Evolutionary conservation across 2,329 filamentous ascomycete genomes (phyloP).

Genomic region (Fusarium sp.): DNA sequence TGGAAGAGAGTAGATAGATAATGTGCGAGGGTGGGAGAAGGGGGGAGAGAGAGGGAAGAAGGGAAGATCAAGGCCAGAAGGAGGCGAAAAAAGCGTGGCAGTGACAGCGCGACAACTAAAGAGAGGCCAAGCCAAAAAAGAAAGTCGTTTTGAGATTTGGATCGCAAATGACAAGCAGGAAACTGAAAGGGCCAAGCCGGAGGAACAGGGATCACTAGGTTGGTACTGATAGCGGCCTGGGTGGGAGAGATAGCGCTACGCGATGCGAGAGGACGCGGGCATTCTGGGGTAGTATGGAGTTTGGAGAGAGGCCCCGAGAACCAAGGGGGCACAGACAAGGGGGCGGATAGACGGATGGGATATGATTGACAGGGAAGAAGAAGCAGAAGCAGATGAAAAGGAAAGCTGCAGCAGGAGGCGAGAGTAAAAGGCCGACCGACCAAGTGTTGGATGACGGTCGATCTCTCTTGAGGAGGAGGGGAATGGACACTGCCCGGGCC

Average conservation of each 20-base stretch:
- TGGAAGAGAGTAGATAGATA: neutral
- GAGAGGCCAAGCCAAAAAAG: conserved; percentile 30
- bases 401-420: conserved; percentile 4
- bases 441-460: neutral
- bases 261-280: conserved; percentile 35
- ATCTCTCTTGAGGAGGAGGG: conserved; percentile 21
- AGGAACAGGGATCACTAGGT: conserved; percentile 30
- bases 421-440: conserved; percentile 3
- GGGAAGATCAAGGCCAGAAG: neutral
- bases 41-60: conserved; percentile 6
- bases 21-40: conserved; percentile 3
- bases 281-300: conserved; percentile 45
- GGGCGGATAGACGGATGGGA: neutral
- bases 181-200: conserved; percentile 15
- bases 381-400: conserved; percentile 3
- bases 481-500: conserved; percentile 23
- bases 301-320: conserved; percentile 28
- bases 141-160: conserved; percentile 28
- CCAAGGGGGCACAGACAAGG: conserved; percentile 10
- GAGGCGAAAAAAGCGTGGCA: neutral
- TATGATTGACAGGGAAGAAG: neutral
- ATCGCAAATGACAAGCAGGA: conserved; percentile 29
- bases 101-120: conserved; percentile 1
- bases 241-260: conserved; percentile 45
- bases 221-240: conserved; percentile 41